phyloP scores from a whole-genome alignment of 331 rosid genomes.

The Malus hybrid region DNA sequence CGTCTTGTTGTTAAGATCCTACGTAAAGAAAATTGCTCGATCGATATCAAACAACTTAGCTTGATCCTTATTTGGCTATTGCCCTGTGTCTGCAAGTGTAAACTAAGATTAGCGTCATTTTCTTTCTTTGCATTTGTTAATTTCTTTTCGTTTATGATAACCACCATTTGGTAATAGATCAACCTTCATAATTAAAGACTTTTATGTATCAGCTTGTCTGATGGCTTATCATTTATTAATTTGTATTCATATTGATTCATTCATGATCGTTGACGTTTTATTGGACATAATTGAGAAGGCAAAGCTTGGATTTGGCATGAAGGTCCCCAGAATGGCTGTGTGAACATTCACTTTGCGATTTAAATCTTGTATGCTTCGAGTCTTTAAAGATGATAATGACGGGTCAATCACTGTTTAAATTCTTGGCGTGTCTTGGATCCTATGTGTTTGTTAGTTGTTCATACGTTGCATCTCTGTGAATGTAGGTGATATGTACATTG shows the following conservation, averaged over 20 bases:
- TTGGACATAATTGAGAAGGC: conserved; percentile 30
- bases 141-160: background rate
- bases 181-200: background rate
- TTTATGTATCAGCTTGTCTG: background rate
- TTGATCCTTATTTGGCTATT: background rate
- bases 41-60: background rate
- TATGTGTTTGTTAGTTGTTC: background rate
- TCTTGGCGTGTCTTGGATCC: background rate
- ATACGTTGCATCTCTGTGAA: too few species aligned
- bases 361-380: background rate
- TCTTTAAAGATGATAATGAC: background rate
- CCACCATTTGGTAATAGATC: background rate
- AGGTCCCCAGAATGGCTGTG: conserved; percentile 20
- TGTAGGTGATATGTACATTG: too few species aligned
- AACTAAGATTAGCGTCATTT: background rate
- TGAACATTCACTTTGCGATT: conserved; percentile 10
- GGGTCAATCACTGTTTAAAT: background rate
- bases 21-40: background rate
- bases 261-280: background rate
- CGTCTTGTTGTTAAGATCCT: background rate
- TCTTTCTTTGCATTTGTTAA: background rate
- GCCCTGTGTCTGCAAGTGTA: background rate
- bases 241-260: background rate
- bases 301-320: conserved; percentile 49
- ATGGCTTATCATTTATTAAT: too few species aligned